phyloP scores from a whole-genome alignment of 129 eudicot genomes.

The Tagetes erecta region DNA sequence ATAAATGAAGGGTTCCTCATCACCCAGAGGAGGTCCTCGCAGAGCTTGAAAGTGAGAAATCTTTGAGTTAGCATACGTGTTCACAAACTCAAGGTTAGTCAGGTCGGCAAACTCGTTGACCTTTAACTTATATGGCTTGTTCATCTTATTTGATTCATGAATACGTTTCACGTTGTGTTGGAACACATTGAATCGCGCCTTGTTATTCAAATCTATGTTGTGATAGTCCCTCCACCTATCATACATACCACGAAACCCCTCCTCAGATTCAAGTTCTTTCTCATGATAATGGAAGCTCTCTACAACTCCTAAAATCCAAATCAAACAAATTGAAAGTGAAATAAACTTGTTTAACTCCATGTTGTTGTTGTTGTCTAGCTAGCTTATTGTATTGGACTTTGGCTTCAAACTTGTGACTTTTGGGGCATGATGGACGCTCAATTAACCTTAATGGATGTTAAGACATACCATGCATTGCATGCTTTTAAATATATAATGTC shows the following conservation, averaged over 20 bases:
- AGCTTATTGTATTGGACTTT: background rate
- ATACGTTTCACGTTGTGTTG: slow-evolving; percentile 54
- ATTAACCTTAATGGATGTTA: slow-evolving; percentile 4
- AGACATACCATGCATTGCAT: background rate
- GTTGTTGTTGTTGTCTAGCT: background rate
- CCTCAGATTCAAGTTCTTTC: slow-evolving; percentile 58
- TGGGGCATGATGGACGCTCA: slow-evolving; percentile 31
- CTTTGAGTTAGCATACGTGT: slow-evolving; percentile 53
- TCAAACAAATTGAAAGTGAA: slow-evolving; percentile 36
- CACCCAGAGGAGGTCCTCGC: slow-evolving; percentile 21
- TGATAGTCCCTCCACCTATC: slow-evolving; percentile 79
- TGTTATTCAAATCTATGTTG: slow-evolving; percentile 37
- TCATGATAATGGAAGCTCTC: slow-evolving; percentile 66
- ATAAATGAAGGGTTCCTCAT: slow-evolving; percentile 26
- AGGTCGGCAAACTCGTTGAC: slow-evolving; percentile 75
- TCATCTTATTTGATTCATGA: slow-evolving; percentile 59
- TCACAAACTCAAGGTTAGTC: slow-evolving; percentile 66
- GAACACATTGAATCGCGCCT: slow-evolving; percentile 59
- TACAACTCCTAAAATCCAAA: slow-evolving; percentile 35
- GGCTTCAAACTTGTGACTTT: slow-evolving; percentile 14
- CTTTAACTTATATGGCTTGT: slow-evolving; percentile 68
- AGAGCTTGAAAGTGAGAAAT: slow-evolving; percentile 34
- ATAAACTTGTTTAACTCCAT: slow-evolving; percentile 34
- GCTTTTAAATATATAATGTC: background rate
- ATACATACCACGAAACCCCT: slow-evolving; percentile 56